Conservation (phyloP, 2,329 filamentous ascomycete species). For the Cercospora janseana region DNA sequence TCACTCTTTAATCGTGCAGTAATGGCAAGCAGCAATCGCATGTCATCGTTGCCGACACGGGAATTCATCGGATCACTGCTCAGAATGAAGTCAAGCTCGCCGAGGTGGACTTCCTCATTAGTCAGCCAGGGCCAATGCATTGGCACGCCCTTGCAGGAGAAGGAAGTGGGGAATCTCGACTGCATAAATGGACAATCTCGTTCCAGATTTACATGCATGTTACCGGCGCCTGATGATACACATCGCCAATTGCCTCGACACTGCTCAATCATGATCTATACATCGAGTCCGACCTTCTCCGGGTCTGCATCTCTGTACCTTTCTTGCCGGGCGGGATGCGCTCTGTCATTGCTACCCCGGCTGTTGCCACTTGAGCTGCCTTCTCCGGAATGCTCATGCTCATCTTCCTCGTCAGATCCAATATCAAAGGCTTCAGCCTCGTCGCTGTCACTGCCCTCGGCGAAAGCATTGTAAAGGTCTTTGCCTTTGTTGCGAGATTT, state of each 20-base stretch:
- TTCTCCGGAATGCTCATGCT: slow-evolving; percentile 23
- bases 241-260: background rate
- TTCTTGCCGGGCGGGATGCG: slow-evolving; percentile 14
- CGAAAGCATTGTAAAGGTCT: slow-evolving; percentile 96
- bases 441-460: slow-evolving; percentile 76
- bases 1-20: too few relatives aligned
- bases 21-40: too few relatives aligned
- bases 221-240: slow-evolving; percentile 1
- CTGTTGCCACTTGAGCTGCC: slow-evolving; percentile 19
- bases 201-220: slow-evolving; percentile 3
- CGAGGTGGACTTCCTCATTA: slow-evolving; percentile 4
- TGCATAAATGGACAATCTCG: background rate
- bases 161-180: background rate
- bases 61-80: too few relatives aligned
- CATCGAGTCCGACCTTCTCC: slow-evolving; percentile 13
- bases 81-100: slow-evolving; percentile 3
- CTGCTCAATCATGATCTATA: background rate
- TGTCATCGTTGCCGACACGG: too few relatives aligned
- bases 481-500: slow-evolving; percentile 66
- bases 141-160: too few relatives aligned
- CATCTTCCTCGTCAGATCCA: slow-evolving; percentile 28
- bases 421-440: slow-evolving; percentile 45
- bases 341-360: slow-evolving; percentile 7
- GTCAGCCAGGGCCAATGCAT: too few relatives aligned
- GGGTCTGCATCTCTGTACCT: slow-evolving; percentile 27